Conservation (phyloP, 371 early-diverging fungal species). For the Syncephalastrum monosporum region DNA sequence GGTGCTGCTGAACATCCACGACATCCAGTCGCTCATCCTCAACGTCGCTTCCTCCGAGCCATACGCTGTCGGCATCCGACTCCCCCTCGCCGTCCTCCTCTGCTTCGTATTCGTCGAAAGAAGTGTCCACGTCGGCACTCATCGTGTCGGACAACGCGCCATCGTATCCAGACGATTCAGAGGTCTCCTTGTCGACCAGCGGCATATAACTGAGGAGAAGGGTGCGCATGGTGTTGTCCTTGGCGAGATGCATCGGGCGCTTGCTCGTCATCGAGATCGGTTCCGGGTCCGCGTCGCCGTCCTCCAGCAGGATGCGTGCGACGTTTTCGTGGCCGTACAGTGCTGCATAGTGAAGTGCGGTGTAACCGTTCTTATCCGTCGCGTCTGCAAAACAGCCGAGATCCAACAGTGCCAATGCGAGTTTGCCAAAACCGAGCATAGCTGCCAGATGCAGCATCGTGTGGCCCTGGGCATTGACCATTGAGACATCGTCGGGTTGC, state of each 20-base stretch:
- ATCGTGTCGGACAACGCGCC: constrained; percentile 27
- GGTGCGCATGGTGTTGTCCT: constrained; percentile 14
- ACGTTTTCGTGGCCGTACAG: constrained; percentile 22
- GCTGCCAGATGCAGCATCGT: constrained; percentile 46
- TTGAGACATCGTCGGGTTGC: constrained; percentile 30
- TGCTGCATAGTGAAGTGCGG: constrained; percentile 25
- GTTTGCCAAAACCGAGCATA: constrained; percentile 32
- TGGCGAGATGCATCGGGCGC: constrained; percentile 28
- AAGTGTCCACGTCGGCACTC: constrained; percentile 41
- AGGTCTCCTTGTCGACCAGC: constrained; percentile 12
- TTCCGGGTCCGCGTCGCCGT: constrained; percentile 31
- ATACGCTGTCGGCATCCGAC: constrained; percentile 13
- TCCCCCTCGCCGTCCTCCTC: constrained; percentile 15
- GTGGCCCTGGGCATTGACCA: constrained; percentile 38
- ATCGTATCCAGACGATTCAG: constrained; percentile 12
- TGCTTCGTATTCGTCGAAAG: constrained; percentile 21
- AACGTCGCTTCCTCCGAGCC: constrained; percentile 22
- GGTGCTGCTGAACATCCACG: constrained; percentile 1
- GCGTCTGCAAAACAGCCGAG: constrained; percentile 30
- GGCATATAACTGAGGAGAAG: constrained; percentile 18
- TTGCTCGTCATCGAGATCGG: constrained; percentile 27
- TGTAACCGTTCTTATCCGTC: constrained; percentile 34
- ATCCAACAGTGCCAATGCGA: constrained; percentile 25
- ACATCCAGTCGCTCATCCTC: constrained; percentile 10
- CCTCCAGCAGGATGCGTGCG: constrained; percentile 23